phyloP scores from a whole-genome alignment of 2,329 filamentous ascomycete genomes.

The Nothophaeocryptopus gaeumannii region DNA sequence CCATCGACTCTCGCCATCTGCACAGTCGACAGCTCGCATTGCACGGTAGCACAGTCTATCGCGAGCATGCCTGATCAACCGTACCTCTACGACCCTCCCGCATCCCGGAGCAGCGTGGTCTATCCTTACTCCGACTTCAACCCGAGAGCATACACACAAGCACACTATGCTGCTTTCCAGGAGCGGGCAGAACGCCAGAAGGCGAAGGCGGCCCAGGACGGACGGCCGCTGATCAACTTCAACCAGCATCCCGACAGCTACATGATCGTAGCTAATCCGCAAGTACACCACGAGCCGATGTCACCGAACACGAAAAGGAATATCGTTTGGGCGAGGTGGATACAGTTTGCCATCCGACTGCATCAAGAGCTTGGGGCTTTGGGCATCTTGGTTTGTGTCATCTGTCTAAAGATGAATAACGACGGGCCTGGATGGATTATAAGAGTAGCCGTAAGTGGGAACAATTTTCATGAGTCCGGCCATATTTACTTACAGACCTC shows the following conservation, averaged over 20 bases:
- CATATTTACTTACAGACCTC: constrained; percentile 57
- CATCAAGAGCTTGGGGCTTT: constrained; percentile 66
- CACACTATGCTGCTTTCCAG: constrained; percentile 61
- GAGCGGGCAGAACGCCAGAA: constrained; percentile 49
- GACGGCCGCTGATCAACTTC: constrained; percentile 77
- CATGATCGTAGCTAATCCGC: constrained; percentile 61
- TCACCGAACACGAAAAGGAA: constrained; percentile 65
- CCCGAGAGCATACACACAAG: constrained; percentile 78
- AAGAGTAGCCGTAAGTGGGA: constrained; percentile 28
- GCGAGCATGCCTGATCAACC: constrained; percentile 48
- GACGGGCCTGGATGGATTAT: constrained; percentile 27
- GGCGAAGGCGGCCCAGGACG: constrained; percentile 63
- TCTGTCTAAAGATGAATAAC: constrained; percentile 63
- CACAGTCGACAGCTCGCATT: constrained; percentile 4
- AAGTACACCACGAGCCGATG: constrained; percentile 63
- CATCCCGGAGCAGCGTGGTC: constrained; percentile 49
- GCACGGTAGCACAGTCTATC: no score
- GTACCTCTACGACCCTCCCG: constrained; percentile 66
- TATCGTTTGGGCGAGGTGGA: constrained; percentile 66
- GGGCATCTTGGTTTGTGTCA: constrained; percentile 70
- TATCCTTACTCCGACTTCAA: constrained; percentile 65
- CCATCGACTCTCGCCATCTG: neutral
- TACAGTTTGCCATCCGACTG: constrained; percentile 67
- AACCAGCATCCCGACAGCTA: constrained; percentile 82
- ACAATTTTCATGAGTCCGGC: constrained; percentile 71